A percentile compares a stretch with the other conserved stretches of the same genome.
These are phyloP conservation scores for Nepenthes gracilis DNA, from an alignment of 148 eudicot species.

Conservation along the genomic window DNA sequence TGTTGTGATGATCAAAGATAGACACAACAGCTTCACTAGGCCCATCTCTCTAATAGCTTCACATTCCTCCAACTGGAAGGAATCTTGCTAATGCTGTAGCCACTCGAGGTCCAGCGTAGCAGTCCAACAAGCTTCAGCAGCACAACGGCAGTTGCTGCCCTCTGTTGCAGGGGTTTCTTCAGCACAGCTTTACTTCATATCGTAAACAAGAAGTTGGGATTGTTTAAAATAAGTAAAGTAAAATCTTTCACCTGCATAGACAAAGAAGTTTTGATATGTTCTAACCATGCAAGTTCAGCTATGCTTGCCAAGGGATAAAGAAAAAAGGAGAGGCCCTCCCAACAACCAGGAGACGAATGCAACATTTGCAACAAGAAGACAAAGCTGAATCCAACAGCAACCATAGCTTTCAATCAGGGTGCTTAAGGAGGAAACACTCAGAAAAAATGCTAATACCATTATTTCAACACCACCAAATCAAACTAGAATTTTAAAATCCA, in stretches of 20 bases:
- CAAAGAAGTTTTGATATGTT: slow-evolving; percentile 79
- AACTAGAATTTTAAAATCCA: no score
- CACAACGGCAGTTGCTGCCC: slow-evolving; percentile 94
- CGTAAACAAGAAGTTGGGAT: not conserved
- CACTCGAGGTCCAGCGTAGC: slow-evolving; percentile 98
- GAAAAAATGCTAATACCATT: slow-evolving; percentile 23
- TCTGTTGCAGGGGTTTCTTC: slow-evolving; percentile 89
- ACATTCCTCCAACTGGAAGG: no score
- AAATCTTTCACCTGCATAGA: slow-evolving; percentile 60
- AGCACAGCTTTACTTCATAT: slow-evolving; percentile 18
- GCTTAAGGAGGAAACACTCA: slow-evolving; percentile 91
- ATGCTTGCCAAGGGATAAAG: slow-evolving; percentile 96
- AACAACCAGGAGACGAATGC: slow-evolving; percentile 74
- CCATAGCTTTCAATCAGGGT: slow-evolving; percentile 99
- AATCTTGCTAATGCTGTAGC: slow-evolving; percentile 87
- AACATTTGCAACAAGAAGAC: slow-evolving; percentile 88
- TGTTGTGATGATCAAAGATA: slow-evolving; percentile 83
- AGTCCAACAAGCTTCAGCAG: slow-evolving; percentile 92
- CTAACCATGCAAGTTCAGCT: slow-evolving; percentile 97
- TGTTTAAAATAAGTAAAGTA: not conserved
- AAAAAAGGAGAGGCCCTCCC: slow-evolving; percentile 94
- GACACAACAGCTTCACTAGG: slow-evolving; percentile 95
- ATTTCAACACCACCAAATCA: no score
- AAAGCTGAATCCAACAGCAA: slow-evolving; percentile 91
- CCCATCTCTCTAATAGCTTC: slow-evolving; percentile 15